Conservation (phyloP, 495 filamentous ascomycete genomes). For the Tuber umbilicatum region DNA sequence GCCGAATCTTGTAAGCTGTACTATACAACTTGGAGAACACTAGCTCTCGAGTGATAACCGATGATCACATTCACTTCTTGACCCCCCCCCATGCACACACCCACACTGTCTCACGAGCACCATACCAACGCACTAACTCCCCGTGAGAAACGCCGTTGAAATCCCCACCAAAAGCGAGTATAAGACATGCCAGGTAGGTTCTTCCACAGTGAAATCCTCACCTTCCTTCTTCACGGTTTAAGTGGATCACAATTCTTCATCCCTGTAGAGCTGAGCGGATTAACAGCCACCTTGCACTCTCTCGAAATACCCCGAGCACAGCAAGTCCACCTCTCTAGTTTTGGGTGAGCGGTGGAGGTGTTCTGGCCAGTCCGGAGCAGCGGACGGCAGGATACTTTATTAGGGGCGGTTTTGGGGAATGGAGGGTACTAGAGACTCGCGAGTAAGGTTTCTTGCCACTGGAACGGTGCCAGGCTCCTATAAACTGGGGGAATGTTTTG, state of each 20-base stretch:
- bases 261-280: neutral
- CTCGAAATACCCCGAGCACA: neutral
- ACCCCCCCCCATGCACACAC: no score
- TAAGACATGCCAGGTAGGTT: neutral
- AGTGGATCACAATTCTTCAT: neutral
- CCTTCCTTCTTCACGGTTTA: neutral
- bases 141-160: neutral
- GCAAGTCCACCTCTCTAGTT: neutral
- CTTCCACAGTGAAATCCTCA: neutral
- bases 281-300: neutral
- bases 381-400: neutral
- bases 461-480: neutral
- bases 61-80: neutral
- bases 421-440: no score
- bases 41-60: neutral
- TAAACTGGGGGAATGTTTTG: neutral
- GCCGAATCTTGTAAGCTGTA: no score
- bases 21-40: no score
- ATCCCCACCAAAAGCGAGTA: neutral
- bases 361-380: neutral
- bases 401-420: neutral
- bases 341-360: neutral
- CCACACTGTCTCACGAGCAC: no score
- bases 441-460: neutral
- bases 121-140: neutral